Conservation (phyloP, 208 protist species). For the Leishmania major region DNA sequence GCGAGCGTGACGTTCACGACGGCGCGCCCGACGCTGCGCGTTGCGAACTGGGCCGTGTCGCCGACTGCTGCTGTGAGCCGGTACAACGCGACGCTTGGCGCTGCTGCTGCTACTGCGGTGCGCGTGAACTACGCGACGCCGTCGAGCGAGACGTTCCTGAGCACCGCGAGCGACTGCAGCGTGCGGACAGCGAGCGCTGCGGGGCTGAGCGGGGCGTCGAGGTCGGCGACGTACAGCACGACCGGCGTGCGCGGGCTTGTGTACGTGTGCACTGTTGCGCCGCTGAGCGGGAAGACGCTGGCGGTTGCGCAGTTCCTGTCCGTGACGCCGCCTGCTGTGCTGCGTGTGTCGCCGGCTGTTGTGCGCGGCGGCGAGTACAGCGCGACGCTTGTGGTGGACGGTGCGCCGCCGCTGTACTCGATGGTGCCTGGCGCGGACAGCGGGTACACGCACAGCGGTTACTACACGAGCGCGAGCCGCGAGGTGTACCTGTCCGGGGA, state of each 20-base stretch:
- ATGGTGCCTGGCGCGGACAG: slow-evolving; percentile 48
- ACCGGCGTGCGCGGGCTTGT: slow-evolving; percentile 37
- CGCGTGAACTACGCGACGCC: slow-evolving; percentile 53
- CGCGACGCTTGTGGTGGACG: slow-evolving; percentile 42
- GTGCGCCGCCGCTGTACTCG: slow-evolving; percentile 51
- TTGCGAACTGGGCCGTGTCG: slow-evolving; percentile 44
- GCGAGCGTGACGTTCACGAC: slow-evolving; percentile 56
- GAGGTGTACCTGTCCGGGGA: slow-evolving; percentile 55
- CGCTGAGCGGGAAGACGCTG: slow-evolving; percentile 7
- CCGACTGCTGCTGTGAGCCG: slow-evolving; percentile 47
- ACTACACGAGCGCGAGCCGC: slow-evolving; percentile 43
- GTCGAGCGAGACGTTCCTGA: slow-evolving; percentile 49
- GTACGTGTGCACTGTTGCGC: slow-evolving; percentile 56
- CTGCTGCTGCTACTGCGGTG: slow-evolving; percentile 17
- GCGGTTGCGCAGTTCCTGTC: slow-evolving; percentile 50
- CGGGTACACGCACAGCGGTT: slow-evolving; percentile 31
- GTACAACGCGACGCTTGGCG: slow-evolving; percentile 31
- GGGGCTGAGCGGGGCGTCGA: slow-evolving; percentile 10
- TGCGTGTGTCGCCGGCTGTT: slow-evolving; percentile 41
- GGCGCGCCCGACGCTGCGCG: slow-evolving; percentile 40
- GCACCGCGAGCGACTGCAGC: slow-evolving; percentile 33
- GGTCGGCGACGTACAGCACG: slow-evolving; percentile 8
- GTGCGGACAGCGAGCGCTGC: slow-evolving; percentile 17
- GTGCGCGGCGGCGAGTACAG: slow-evolving; percentile 46
- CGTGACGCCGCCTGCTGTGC: slow-evolving; percentile 47